phyloP scores from a whole-genome alignment of 306 rosid genomes.

The Bauhinia variegata region DNA sequence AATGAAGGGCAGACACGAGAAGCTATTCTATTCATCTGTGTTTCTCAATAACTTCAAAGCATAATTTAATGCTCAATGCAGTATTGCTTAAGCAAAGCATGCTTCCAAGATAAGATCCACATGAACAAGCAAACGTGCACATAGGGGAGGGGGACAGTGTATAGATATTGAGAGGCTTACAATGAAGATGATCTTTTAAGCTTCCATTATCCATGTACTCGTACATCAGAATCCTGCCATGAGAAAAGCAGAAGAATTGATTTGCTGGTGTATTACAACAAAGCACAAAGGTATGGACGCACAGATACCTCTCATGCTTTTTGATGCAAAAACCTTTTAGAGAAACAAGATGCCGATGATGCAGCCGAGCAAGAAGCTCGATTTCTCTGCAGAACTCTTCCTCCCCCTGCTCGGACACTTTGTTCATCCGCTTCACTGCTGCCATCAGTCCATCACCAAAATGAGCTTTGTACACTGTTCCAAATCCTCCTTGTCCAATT shows the following conservation, averaged over 20 bases:
- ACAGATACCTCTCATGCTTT: conserved; percentile 78
- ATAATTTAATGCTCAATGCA: not conserved
- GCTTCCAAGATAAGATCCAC: conserved; percentile 26
- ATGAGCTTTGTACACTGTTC: conserved; percentile 89
- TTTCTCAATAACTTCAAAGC: conserved; percentile 5
- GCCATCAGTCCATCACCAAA: conserved; percentile 72
- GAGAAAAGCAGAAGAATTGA: conserved; percentile 38
- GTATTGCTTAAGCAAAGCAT: conserved; percentile 26
- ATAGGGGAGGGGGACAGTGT: conserved; percentile 13
- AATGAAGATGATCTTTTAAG: conserved; percentile 97
- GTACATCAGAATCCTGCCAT: conserved; percentile 87
- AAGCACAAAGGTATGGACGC: conserved; percentile 34
- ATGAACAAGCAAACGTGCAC: conserved; percentile 15
- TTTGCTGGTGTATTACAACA: conserved; percentile 29
- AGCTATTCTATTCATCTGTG: conserved; percentile 9
- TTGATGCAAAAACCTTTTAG: conserved; percentile 80
- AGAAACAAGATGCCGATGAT: conserved; percentile 95
- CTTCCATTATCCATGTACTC: conserved; percentile 98
- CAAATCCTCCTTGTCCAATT: conserved; percentile 96
- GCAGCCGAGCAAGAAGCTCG: conserved; percentile 89
- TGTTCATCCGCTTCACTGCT: conserved; percentile 90
- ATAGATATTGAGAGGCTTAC: conserved; percentile 63
- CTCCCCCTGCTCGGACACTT: conserved; percentile 82
- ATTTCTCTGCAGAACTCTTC: conserved; percentile 92
- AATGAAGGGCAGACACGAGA: conserved; percentile 26